Evolutionary conservation across 2,329 filamentous ascomycete genomes (phyloP), one percentile per base, ranked within the genome.

Genomic region (Plectosphaerella sp.): DNA sequence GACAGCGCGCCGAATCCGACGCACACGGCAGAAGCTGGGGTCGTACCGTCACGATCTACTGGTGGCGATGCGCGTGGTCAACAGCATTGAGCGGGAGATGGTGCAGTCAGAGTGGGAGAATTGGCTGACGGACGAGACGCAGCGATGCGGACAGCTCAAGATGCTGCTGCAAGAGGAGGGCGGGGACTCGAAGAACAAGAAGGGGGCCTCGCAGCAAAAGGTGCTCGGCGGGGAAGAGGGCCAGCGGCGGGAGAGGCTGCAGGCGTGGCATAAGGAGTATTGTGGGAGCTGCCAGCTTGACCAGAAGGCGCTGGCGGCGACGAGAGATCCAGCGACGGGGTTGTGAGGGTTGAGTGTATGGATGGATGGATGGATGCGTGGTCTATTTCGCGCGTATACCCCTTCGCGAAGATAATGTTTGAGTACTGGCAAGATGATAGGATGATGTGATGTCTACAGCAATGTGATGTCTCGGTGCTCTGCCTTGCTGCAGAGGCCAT

Each of bases 81-180:
- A 97, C 69, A 87, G 81, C 52, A 84, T 97, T 25, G 94, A 97
- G 74, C 80, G 82, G 53, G 91, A 97, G 67, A 86, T 96, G 67
- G 70, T 97, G 50, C 82, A 84, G 62, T 87, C 88, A 1, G 93
- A 97, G 68, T 99, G 91, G 87, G 92, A 96, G 72, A 89, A 89
- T 57, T 99, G 93, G 92, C 78, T 97, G 28, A 70, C 81, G 3
- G 87, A 89, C 59, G 94, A 99, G 72, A 86, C 84, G 57, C 70
- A 77, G 35, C 82, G 89, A 47, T 99, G 94, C 67, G 82, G 83
- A 52, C 81, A 87, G 63, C 73, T 82, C 6, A 71, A 74, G 24
- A 64, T 63, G 33, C 68, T 78, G 61, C 66, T 87, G 18, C 49
- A 57, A 4, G 64, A 64, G 42, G 57, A 63, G 4, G 52, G 56